Evolutionary conservation across 2,329 filamentous ascomycete species (phyloP).

Genomic region (Aspergillus proliferans): DNA sequence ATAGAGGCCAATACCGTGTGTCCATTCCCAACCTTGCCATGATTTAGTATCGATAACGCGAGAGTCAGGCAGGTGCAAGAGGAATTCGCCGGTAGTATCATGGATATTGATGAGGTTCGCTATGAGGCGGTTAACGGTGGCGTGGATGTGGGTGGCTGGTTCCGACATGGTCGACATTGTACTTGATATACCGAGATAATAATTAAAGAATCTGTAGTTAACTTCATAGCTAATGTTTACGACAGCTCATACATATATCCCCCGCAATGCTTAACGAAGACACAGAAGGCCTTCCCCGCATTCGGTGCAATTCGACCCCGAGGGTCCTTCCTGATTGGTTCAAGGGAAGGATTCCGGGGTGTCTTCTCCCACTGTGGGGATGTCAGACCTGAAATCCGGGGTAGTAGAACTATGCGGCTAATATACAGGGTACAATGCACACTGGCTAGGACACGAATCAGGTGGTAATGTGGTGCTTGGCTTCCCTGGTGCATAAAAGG

Average conservation of each 20-base stretch:
- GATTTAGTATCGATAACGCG: constrained; percentile 77
- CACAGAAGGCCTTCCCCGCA: background rate
- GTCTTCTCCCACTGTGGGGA: background rate
- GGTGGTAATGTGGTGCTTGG: background rate
- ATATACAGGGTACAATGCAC: too few species aligned
- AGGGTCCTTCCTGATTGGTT: background rate
- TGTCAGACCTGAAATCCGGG: background rate
- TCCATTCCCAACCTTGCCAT: constrained; percentile 73
- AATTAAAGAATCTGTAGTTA: too few species aligned
- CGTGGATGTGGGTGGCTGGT: constrained; percentile 39
- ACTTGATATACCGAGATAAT: too few species aligned
- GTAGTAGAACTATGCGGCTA: background rate
- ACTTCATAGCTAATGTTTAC: too few species aligned
- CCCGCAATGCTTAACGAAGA: background rate
- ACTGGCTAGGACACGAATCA: background rate
- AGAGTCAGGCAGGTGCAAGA: constrained; percentile 64
- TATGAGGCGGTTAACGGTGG: constrained; percentile 61
- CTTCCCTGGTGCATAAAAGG: too few species aligned
- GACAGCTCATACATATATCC: too few species aligned
- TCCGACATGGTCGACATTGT: background rate
- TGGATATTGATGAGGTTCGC: constrained; percentile 71
- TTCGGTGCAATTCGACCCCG: background rate
- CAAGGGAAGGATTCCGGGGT: background rate
- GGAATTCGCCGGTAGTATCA: constrained; percentile 67
- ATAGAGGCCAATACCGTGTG: constrained; percentile 72